Base-by-base conservation (phyloP, 1,284 basidiomycete species). In the Neotropicomus parvogracilis region DNA sequence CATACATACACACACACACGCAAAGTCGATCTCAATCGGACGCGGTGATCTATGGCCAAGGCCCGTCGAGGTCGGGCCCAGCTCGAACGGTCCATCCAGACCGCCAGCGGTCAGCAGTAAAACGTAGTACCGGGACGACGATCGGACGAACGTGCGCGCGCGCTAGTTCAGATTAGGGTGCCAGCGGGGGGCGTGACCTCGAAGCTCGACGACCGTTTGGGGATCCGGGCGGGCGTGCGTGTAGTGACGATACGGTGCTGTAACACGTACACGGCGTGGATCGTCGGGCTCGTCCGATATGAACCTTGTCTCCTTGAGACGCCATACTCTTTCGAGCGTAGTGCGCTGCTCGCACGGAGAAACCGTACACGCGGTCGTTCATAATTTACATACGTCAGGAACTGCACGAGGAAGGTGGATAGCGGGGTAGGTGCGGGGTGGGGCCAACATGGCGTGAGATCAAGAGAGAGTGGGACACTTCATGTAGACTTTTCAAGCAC, bases 381-480 rank as follows among this genome's bases (percentile, higher is more conserved):
- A n/a, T n/a, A n/a, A n/a, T n/a, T n/a, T n/a, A n/a, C n/a, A n/a
- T n/a, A n/a, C n/a, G n/a, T n/a, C n/a, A n/a, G n/a, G n/a, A n/a
- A n/a, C n/a, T n/a, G n/a, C n/a, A 6, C 32, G 10, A 17, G 13
- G 21, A 29, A 10, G 43, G 7, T 20, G 33, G 12, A 28, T 27
- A n/a, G 24, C 6, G 49, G 24, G 34, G 39, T 29, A n/a, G 38
- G 17, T n/a, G 26, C 10, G 32, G 24, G 19, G 21, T 14, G 46
- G 44, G 28, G 46, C 27, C 11, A 2, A 26, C n/a, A 27, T 48
- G 50, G 40, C 43, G 50, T 52, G 43, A 52, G 24, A 36, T 24
- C 24, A 4, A 24, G 24, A 24, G 24, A 8, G n/a, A n/a, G n/a
- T n/a, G n/a, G 31, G 13, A 9, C n/a, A 12, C 32, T 14, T 29